Evolutionary conservation across 176 grass and related monocot genomes (phyloP).

Genomic region (Musa itinerans): DNA sequence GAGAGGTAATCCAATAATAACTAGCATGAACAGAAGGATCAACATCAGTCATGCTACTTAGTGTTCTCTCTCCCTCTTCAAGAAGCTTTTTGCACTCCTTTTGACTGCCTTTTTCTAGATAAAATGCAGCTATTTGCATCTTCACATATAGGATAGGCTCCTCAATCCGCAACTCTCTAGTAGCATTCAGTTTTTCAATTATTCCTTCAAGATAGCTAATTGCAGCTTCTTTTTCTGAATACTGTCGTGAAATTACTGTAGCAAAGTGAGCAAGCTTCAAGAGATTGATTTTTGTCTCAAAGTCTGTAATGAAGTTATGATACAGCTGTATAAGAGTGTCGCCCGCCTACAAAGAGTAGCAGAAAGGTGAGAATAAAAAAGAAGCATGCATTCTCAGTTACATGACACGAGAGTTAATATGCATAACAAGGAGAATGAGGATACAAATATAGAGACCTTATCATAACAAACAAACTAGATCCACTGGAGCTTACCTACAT

Average conservation of each 20-base stretch:
- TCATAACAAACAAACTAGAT: too few relatives aligned
- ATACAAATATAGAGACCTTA: slow-evolving; percentile 5
- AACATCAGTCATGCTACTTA: slow-evolving; percentile 85
- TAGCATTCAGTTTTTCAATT: slow-evolving; percentile 56
- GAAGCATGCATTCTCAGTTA: background rate
- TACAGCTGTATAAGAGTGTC: slow-evolving; percentile 87
- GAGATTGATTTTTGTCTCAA: slow-evolving; percentile 84
- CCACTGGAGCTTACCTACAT: too few relatives aligned
- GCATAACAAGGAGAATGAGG: background rate
- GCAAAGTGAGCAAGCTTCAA: slow-evolving; percentile 83
- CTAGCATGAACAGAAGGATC: slow-evolving; percentile 73
- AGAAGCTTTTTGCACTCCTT: slow-evolving; percentile 87
- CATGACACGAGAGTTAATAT: background rate
- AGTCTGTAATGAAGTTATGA: slow-evolving; percentile 80
- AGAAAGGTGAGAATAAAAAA: background rate
- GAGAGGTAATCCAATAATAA: slow-evolving; percentile 86
- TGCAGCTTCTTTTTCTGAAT: slow-evolving; percentile 65
- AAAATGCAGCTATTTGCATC: slow-evolving; percentile 79
- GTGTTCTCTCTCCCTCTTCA: slow-evolving; percentile 64
- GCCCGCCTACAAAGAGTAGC: slow-evolving; percentile 38
- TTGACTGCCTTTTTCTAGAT: slow-evolving; percentile 61
- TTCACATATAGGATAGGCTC: slow-evolving; percentile 74
- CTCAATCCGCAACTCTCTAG: slow-evolving; percentile 49
- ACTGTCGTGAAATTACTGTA: slow-evolving; percentile 65
- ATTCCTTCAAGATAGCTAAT: slow-evolving; percentile 65